A percentile compares a stretch with the other conserved stretches of the same genome.
These are phyloP conservation scores for Eucalyptus brandiana DNA, from an alignment of 345 rosid genomes.

Conservation along the genomic window DNA sequence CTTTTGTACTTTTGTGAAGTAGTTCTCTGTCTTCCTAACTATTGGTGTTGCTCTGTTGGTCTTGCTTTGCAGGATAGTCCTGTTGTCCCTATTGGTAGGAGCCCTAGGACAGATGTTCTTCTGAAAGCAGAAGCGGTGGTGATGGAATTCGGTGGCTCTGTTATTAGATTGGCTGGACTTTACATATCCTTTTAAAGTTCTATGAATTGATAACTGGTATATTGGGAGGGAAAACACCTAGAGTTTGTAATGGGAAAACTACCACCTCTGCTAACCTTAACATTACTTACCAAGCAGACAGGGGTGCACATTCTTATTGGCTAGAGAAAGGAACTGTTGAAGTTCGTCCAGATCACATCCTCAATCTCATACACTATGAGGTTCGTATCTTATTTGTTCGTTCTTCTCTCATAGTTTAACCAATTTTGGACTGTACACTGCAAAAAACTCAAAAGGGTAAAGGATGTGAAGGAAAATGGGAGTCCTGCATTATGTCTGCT, in stretches of 20 bases:
- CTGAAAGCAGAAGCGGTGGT: slow-evolving; percentile 71
- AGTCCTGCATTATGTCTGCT: not conserved
- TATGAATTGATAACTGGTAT: not conserved
- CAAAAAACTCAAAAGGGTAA: not conserved
- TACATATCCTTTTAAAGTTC: slow-evolving; percentile 70
- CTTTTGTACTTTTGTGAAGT: not conserved
- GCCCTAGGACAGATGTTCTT: slow-evolving; percentile 81
- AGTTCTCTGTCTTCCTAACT: not conserved
- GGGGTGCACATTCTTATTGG: slow-evolving; percentile 93
- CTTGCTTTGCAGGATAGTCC: slow-evolving; percentile 55
- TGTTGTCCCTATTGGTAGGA: slow-evolving; percentile 70
- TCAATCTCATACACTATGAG: slow-evolving; percentile 96
- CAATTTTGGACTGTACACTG: not conserved
- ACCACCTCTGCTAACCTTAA: slow-evolving; percentile 23
- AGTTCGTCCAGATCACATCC: slow-evolving; percentile 75
- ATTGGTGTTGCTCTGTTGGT: not conserved
- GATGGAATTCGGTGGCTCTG: slow-evolving; percentile 65
- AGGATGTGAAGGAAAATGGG: not conserved
- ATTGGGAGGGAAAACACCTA: not conserved
- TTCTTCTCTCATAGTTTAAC: not conserved
- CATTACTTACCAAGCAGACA: slow-evolving; percentile 57
- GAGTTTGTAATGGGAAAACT: not conserved
- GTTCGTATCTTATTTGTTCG: slow-evolving; percentile 5
- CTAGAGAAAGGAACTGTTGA: slow-evolving; percentile 64
- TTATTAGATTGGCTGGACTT: slow-evolving; percentile 85